Base-by-base conservation (phyloP, 345 rosid species). In the Cardamine resedifolia region DNA sequence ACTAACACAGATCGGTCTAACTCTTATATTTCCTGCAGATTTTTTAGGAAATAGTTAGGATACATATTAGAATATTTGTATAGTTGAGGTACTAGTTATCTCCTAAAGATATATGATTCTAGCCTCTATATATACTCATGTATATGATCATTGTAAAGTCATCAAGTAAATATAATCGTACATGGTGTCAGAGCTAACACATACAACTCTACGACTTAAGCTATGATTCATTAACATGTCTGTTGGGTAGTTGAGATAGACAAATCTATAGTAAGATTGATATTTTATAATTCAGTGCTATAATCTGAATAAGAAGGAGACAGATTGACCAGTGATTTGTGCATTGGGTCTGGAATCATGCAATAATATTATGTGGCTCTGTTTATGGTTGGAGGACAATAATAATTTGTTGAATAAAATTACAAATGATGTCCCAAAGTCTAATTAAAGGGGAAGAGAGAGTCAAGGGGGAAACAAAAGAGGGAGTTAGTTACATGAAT, bases 371-470 rank as follows among this genome's bases (percentile, higher is more conserved):
- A n/a, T n/a, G 33, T 1, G 41, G 26, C 6, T 45, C 10, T 47
- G 44, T 58, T 59, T 47, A 43, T 23, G 27, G 5, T 27, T 53
- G 12, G 34, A 27, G 36, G 41, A 58, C 14, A 21, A 38, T 5
- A 27, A 26, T 49, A 50, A 2, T n/a, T 41, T 53, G 3, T 21
- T 44, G 57, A 33, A 38, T 44, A 45, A 20, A n/a, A n/a, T 30
- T 28, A 18, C 26, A 36, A 53, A 63, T n/a, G 56, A 64, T 52
- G 28, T 64, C 47, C 19, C 6, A 16, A 64, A 30, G 44, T 49
- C 18, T 10, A 66, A 36, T 74, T 66, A 51, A 59, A 58, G 59
- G 53, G 62, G 47, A 66, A 49, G 51, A 67, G 73, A 74, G 68
- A 52, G 78, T 66, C 78, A 66, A 74, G 39, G 34, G 67, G 78